Evolutionary conservation across 2,329 filamentous ascomycete species (phyloP).

Genomic region (Mycosphaerella arachidis): DNA sequence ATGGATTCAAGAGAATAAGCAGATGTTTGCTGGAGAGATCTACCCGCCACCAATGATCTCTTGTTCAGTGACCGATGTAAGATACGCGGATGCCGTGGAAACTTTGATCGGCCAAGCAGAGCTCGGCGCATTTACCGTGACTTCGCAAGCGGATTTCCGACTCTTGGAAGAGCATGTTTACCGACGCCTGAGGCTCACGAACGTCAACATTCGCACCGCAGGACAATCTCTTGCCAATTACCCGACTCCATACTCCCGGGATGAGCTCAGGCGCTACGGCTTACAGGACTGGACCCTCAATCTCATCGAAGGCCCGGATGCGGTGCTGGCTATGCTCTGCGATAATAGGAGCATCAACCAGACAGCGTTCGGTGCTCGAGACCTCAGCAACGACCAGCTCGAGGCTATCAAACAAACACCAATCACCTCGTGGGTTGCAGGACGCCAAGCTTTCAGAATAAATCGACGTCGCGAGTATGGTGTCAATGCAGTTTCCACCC

Average conservation of each 20-base stretch:
- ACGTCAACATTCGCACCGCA: constrained; percentile 66
- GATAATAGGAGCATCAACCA: constrained; percentile 64
- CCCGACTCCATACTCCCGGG: constrained; percentile 49
- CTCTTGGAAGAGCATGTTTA: constrained; percentile 65
- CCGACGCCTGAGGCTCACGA: constrained; percentile 59
- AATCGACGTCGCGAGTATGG: constrained; percentile 76
- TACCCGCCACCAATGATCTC: constrained; percentile 76
- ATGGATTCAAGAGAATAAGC: constrained; percentile 72
- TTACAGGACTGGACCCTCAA: constrained; percentile 79
- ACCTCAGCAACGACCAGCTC: constrained; percentile 65
- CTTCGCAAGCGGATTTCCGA: constrained; percentile 69
- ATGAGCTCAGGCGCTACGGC: constrained; percentile 56
- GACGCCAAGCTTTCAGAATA: constrained; percentile 59
- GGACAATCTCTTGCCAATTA: constrained; percentile 53
- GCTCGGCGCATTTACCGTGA: constrained; percentile 65
- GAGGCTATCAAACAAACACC: constrained; percentile 53
- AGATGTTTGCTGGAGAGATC: constrained; percentile 68
- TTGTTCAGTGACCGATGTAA: constrained; percentile 71
- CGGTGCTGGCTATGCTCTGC: constrained; percentile 85
- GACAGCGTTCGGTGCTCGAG: constrained; percentile 59
- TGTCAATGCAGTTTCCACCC: constrained; percentile 64
- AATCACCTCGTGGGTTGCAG: constrained; percentile 67
- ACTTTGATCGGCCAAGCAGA: constrained; percentile 52
- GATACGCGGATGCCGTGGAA: constrained; percentile 60
- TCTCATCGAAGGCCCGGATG: constrained; percentile 71